phyloP scores from a whole-genome alignment of 169 alveolate species.

The Neospora caninum region DNA sequence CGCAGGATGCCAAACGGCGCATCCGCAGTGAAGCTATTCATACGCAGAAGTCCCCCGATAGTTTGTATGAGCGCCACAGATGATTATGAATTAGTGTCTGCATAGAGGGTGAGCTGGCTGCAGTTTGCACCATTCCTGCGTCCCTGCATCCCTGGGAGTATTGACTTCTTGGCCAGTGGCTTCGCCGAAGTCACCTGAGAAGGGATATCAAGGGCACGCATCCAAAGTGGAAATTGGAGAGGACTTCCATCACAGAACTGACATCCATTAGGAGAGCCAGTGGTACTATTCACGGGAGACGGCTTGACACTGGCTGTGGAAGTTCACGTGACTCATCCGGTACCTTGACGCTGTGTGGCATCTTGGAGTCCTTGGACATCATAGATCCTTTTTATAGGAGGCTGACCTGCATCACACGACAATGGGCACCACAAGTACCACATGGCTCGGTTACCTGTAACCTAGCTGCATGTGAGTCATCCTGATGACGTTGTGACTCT shows the following conservation, averaged over 20 bases:
- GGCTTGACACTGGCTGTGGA: too few species aligned
- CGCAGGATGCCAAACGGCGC: too few species aligned
- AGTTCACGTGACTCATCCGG: not conserved
- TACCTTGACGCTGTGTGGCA: not conserved
- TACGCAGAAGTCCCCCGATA: too few species aligned
- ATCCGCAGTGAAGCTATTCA: too few species aligned
- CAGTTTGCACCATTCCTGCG: not conserved
- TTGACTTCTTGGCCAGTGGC: not conserved
- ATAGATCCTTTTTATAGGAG: not conserved
- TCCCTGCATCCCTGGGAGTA: not conserved
- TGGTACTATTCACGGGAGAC: too few species aligned
- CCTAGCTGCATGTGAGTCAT: not conserved
- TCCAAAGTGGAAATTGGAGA: too few species aligned
- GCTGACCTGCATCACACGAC: conserved; percentile 12
- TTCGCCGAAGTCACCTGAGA: not conserved
- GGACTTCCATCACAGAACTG: too few species aligned
- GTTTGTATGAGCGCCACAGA: not conserved
- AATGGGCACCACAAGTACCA: not conserved
- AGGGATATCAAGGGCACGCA: too few species aligned
- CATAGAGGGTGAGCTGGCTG: conserved; percentile 9
- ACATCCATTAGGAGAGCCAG: too few species aligned
- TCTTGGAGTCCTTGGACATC: not conserved
- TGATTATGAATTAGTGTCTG: not conserved
- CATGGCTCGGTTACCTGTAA: not conserved
- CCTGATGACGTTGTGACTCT: not conserved